phyloP scores from a whole-genome alignment of 768 basidiomycete genomes.

The Cyclocybe aegerita region DNA sequence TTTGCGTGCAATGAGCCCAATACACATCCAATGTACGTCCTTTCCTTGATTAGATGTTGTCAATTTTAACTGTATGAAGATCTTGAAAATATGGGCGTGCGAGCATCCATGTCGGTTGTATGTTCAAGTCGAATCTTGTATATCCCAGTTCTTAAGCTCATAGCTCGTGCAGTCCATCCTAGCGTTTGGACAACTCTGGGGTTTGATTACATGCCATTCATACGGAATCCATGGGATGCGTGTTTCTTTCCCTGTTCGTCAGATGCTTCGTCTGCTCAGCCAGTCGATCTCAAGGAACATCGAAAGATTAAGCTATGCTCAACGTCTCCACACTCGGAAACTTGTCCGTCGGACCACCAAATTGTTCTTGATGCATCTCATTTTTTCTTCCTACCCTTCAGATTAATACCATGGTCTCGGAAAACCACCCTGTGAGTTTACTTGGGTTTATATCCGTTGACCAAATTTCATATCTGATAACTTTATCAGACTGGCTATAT shows the following conservation, averaged over 20 bases:
- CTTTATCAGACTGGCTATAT: conserved; percentile 61
- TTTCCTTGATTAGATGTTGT: background rate
- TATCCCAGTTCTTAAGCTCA: background rate
- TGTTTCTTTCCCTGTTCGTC: conserved; percentile 81
- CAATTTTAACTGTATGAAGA: conserved; percentile 35
- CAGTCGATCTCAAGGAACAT: conserved; percentile 81
- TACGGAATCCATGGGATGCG: conserved; percentile 81
- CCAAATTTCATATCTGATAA: background rate
- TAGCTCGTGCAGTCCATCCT: conserved; percentile 57
- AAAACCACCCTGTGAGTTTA: conserved; percentile 53
- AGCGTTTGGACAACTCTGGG: conserved; percentile 80
- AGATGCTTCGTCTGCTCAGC: conserved; percentile 77
- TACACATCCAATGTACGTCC: conserved; percentile 71
- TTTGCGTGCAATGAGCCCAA: conserved; percentile 85
- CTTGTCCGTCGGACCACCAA: conserved; percentile 44
- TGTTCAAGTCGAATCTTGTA: conserved; percentile 19
- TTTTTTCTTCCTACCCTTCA: conserved; percentile 23
- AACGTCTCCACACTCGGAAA: conserved; percentile 72
- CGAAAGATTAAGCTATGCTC: conserved; percentile 76
- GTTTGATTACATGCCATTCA: conserved; percentile 74
- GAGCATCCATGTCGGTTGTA: conserved; percentile 85
- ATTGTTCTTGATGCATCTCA: background rate
- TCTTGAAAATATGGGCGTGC: conserved; percentile 78
- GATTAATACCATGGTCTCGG: conserved; percentile 71
- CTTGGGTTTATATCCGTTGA: background rate